Evolutionary conservation across 2,329 filamentous ascomycete genomes (phyloP), one percentile per base, ranked within the genome.

Genomic region (Fusarium pseudograminearum): DNA sequence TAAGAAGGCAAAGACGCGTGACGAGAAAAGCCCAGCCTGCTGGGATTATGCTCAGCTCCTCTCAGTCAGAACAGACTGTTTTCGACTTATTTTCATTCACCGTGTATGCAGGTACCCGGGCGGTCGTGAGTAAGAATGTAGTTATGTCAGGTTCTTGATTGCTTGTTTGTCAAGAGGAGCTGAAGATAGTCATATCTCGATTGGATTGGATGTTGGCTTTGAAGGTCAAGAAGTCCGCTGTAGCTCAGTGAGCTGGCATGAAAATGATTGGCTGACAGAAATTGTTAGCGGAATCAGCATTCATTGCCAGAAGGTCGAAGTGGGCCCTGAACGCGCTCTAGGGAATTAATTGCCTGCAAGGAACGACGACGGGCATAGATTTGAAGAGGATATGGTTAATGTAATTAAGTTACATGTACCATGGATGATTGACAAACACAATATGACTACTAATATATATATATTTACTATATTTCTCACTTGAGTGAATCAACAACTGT

Each of bases 1-100:
- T 63, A 51, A 73, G 61, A 59, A 69, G 58, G 47, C 40, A 41
- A 70, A 66, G 62, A 59, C 67, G 70, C 60, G 61, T 55, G 57
- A 60, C 50, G 57, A 47, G 28, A 60, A 53, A 68, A 45, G 65
- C 63, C 72, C 70, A 73, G 72, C 72, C 65, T 56, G 66, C 70
- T 72, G 65, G 70, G 63, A 20, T 47, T 53, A 54, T 46, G 54
- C 61, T 57, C 15, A 58, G 53, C 33, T 67, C 31, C 24, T 58
- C 42, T 30, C 31, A 24, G 38, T 52, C 18, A 34, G 57, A 40
- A 56, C 22, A 63, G 51, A 44, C 34, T 51, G 24, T 28, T 40
- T 40, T 20, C 6, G 48, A 28, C 28, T 51, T 20, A 34, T 59
- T 55, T 59, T 65, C 53, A 71, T 73, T 34, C 40, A 71, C 42